These are phyloP conservation scores for Leptographium procerum DNA, from an alignment of 2,329 filamentous ascomycete species.

Conservation along the genomic window DNA sequence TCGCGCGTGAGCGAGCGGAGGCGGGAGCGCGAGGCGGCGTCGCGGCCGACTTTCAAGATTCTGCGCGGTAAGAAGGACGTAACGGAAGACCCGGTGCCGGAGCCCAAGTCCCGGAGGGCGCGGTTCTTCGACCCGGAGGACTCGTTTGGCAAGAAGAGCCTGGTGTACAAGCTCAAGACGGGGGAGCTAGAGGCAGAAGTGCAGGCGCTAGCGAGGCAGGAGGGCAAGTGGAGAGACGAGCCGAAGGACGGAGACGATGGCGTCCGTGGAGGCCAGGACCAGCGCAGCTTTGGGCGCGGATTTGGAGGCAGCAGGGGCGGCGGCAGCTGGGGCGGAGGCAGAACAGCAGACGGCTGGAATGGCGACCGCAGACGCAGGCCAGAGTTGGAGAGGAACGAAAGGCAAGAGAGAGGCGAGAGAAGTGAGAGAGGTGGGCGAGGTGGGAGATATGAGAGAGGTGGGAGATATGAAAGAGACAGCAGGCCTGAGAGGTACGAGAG, in stretches of 20 bases:
- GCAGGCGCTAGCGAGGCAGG: conserved; percentile 9
- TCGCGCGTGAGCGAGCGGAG: conserved; percentile 19
- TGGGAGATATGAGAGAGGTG: background rate
- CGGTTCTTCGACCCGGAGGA: conserved; percentile 40
- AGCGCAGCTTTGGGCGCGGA: too few species aligned
- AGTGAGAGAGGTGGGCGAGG: background rate
- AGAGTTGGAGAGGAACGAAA: background rate
- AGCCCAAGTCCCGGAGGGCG: conserved; percentile 33
- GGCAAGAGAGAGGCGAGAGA: background rate
- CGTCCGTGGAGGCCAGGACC: too few species aligned
- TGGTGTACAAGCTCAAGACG: conserved; percentile 43
- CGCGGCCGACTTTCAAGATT: conserved; percentile 22
- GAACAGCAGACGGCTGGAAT: background rate
- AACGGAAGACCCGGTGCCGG: conserved; percentile 26
- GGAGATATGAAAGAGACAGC: background rate
- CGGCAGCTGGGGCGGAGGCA: background rate
- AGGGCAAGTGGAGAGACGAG: background rate
- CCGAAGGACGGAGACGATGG: too few species aligned
- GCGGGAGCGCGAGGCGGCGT: conserved; percentile 14
- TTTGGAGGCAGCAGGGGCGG: too few species aligned
- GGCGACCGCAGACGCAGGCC: background rate
- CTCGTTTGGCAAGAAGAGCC: conserved; percentile 41
- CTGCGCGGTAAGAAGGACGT: conserved; percentile 42
- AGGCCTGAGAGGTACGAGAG: background rate
- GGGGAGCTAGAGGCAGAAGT: conserved; percentile 27